Percentiles rank a stretch among this genome's conserved stretches.
Conservation (phyloP, 2,329 filamentous ascomycete species). For the Tolypocladium ophioglossoides region DNA sequence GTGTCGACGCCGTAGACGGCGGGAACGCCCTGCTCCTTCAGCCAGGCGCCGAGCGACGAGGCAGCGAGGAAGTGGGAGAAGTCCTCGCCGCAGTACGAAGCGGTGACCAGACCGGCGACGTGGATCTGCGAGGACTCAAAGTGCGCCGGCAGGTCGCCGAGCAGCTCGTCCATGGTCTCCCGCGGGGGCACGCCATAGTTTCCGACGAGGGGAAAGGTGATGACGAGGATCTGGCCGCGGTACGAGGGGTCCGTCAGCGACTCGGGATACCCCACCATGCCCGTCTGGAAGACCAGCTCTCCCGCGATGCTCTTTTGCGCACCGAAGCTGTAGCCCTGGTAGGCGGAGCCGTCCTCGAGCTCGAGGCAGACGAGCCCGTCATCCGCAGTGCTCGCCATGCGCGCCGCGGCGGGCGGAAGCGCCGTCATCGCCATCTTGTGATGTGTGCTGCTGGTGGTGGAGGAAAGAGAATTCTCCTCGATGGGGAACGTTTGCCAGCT, state of each 20-base stretch:
- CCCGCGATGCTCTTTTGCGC: conserved; percentile 89
- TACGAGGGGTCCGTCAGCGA: conserved; percentile 82
- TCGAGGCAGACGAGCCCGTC: conserved; percentile 73
- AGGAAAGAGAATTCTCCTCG: not conserved
- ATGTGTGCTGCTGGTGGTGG: not conserved
- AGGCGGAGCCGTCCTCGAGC: conserved; percentile 82
- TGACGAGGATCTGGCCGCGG: conserved; percentile 86
- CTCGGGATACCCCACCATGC: conserved; percentile 98
- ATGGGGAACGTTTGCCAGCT: too few species aligned
- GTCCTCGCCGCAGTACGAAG: conserved; percentile 87
- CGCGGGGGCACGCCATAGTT: conserved; percentile 95
- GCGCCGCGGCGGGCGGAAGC: conserved; percentile 49
- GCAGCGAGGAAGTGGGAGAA: conserved; percentile 89
- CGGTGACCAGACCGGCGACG: conserved; percentile 81
- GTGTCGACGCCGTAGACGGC: conserved; percentile 96
- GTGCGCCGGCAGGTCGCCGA: conserved; percentile 78
- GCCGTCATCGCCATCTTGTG: conserved; percentile 23
- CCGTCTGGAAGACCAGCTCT: conserved; percentile 98
- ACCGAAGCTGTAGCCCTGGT: conserved; percentile 94
- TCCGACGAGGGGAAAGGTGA: conserved; percentile 90
- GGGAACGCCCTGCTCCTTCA: conserved; percentile 90
- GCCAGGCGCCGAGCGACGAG: conserved; percentile 86
- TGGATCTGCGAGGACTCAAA: conserved; percentile 93
- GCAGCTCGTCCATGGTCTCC: conserved; percentile 72
- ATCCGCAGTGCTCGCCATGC: conserved; percentile 38